Conservation (phyloP, 495 filamentous ascomycete genomes). For the Aspergillus diversus region DNA sequence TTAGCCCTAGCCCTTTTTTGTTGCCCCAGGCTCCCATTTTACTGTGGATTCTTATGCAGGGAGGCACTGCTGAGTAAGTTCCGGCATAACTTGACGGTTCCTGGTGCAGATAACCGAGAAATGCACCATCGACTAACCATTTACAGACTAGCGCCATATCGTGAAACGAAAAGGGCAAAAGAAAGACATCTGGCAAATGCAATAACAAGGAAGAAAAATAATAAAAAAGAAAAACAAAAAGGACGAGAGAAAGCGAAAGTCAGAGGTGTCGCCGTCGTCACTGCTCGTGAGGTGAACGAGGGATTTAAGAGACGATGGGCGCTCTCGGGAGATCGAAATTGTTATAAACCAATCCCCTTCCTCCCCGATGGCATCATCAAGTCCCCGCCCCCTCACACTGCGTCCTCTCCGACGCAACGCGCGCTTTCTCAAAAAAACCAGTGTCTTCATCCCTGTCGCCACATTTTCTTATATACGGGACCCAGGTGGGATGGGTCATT, state of each 20-base stretch:
- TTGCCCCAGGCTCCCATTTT: background rate
- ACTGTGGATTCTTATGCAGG: background rate
- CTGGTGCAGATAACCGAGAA: too few species aligned
- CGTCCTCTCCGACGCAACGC: background rate
- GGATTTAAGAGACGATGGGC: background rate
- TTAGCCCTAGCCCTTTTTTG: background rate
- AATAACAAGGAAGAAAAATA: too few species aligned
- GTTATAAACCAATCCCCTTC: slow-evolving; percentile 3
- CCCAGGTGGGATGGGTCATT: slow-evolving; percentile 7
- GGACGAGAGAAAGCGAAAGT: background rate
- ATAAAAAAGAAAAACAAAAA: too few species aligned
- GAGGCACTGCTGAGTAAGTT: background rate
- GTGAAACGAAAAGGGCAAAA: background rate
- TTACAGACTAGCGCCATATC: background rate
- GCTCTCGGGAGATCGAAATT: background rate
- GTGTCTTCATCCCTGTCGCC: slow-evolving; percentile 11
- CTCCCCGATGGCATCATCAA: slow-evolving; percentile 1
- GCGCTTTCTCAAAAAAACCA: background rate
- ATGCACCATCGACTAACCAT: too few species aligned
- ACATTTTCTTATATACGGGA: slow-evolving; percentile 13
- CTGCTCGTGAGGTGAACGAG: too few species aligned
- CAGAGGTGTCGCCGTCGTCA: background rate
- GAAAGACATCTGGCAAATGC: background rate
- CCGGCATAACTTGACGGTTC: too few species aligned
- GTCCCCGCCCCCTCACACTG: background rate